phyloP scores from a whole-genome alignment of 306 rosid genomes.

The Carpinus fangiana region DNA sequence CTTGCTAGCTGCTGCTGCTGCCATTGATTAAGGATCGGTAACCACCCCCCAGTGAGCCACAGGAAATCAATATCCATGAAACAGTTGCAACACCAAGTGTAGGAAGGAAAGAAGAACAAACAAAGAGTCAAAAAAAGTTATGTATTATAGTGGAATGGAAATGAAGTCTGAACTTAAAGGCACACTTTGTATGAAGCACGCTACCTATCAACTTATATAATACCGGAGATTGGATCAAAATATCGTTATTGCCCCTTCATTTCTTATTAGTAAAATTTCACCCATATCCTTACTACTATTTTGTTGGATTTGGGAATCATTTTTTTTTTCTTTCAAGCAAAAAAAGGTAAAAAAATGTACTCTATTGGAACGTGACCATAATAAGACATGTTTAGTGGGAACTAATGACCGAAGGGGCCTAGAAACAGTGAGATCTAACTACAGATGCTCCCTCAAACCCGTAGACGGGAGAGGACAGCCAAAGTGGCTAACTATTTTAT shows the following conservation, averaged over 20 bases:
- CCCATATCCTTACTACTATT: not conserved
- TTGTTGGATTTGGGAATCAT: too few relatives aligned
- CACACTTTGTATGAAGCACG: not conserved
- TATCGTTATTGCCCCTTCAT: not conserved
- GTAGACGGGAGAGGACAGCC: too few relatives aligned
- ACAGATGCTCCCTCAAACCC: too few relatives aligned
- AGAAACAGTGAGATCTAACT: too few relatives aligned
- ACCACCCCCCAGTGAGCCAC: constrained; percentile 9
- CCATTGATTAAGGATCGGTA: constrained; percentile 2
- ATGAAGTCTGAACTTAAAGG: not conserved
- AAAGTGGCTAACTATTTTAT: too few relatives aligned
- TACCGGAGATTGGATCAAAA: not conserved
- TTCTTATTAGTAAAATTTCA: not conserved
- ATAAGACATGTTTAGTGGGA: too few relatives aligned
- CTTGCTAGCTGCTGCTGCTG: constrained; percentile 1
- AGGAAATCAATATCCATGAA: constrained; percentile 22
- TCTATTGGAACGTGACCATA: too few relatives aligned
- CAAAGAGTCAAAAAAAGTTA: not conserved
- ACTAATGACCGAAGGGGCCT: too few relatives aligned
- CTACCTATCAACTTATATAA: not conserved
- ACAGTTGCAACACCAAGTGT: not conserved
- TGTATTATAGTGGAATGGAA: not conserved
- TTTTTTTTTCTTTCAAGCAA: too few relatives aligned
- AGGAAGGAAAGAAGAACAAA: not conserved
- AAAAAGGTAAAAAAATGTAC: too few relatives aligned